These are phyloP conservation scores for Acacia pycnantha DNA, from an alignment of 331 rosid species.

Conservation along the genomic window DNA sequence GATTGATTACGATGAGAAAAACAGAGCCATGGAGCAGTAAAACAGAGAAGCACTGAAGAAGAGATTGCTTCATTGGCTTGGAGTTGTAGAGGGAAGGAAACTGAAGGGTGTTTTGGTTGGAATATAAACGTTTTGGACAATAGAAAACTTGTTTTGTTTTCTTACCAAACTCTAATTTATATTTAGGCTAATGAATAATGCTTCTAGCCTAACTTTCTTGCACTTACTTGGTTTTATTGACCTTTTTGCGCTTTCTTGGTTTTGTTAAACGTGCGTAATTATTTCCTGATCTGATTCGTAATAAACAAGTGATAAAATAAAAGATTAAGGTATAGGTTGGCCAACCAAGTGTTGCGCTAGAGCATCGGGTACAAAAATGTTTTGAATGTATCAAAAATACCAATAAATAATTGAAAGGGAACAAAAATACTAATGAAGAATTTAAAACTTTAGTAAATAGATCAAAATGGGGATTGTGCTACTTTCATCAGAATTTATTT, in stretches of 20 bases:
- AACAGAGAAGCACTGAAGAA: slow-evolving; percentile 36
- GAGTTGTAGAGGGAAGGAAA: neutral
- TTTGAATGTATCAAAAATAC: too few species aligned
- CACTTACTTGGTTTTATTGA: too few species aligned
- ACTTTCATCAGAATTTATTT: too few species aligned
- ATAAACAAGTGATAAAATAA: neutral
- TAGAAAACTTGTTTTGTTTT: neutral
- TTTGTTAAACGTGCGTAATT: neutral
- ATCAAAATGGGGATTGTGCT: too few species aligned
- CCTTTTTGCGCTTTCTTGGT: neutral
- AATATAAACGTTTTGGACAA: neutral
- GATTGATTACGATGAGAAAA: slow-evolving; percentile 57
- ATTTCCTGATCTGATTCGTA: neutral
- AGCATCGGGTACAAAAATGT: too few species aligned
- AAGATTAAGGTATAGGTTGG: too few species aligned
- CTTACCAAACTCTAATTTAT: neutral
- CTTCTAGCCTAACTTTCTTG: neutral
- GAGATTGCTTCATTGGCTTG: slow-evolving; percentile 34
- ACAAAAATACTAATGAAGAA: too few species aligned
- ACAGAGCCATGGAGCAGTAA: slow-evolving; percentile 47
- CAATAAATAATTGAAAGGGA: too few species aligned
- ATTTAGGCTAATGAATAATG: neutral
- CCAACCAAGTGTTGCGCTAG: too few species aligned
- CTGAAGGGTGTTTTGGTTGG: neutral
- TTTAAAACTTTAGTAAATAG: too few species aligned